Conservation (phyloP, 495 filamentous ascomycete species). For the Penicillium dipodomyicola region DNA sequence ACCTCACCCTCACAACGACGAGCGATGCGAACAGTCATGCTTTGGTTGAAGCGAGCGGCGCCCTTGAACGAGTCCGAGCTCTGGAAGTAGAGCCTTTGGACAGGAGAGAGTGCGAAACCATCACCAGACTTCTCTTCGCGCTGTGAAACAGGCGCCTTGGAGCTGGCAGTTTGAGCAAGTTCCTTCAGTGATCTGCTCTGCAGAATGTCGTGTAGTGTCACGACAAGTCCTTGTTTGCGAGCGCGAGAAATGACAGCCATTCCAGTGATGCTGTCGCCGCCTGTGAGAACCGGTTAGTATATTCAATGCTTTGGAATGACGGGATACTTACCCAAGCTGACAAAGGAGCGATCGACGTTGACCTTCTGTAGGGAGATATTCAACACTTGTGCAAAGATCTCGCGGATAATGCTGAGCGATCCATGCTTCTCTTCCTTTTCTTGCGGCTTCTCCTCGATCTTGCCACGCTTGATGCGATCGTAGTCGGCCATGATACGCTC, state of each 20-base stretch:
- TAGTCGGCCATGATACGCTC: slow-evolving; percentile 42
- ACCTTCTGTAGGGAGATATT: slow-evolving; percentile 43
- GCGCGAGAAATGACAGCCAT: slow-evolving; percentile 44
- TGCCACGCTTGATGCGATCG: slow-evolving; percentile 32
- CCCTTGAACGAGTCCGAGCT: slow-evolving; percentile 47
- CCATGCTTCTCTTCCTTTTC: slow-evolving; percentile 25
- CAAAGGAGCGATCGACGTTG: slow-evolving; percentile 41
- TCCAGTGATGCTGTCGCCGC: slow-evolving; percentile 47
- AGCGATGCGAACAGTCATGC: slow-evolving; percentile 59
- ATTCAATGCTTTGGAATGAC: slow-evolving; percentile 14
- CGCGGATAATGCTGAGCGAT: slow-evolving; percentile 30
- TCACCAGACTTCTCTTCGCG: slow-evolving; percentile 40
- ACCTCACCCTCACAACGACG: slow-evolving; percentile 48
- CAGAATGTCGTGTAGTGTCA: slow-evolving; percentile 39
- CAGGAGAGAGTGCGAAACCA: slow-evolving; percentile 52
- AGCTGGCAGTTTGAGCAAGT: slow-evolving; percentile 31
- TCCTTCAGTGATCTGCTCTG: slow-evolving; percentile 36
- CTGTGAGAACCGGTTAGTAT: slow-evolving; percentile 30
- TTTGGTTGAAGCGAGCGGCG: slow-evolving; percentile 63
- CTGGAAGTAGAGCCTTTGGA: slow-evolving; percentile 49
- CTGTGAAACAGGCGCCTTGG: slow-evolving; percentile 19
- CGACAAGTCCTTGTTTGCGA: slow-evolving; percentile 38
- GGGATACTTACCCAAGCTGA: slow-evolving; percentile 41
- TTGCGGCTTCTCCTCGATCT: slow-evolving; percentile 24
- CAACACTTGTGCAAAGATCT: slow-evolving; percentile 49